A percentile compares a stretch with the other conserved stretches of the same genome.
phyloP scores from a whole-genome alignment of 2,329 filamentous ascomycete genomes.

The Elsinoe australis region DNA sequence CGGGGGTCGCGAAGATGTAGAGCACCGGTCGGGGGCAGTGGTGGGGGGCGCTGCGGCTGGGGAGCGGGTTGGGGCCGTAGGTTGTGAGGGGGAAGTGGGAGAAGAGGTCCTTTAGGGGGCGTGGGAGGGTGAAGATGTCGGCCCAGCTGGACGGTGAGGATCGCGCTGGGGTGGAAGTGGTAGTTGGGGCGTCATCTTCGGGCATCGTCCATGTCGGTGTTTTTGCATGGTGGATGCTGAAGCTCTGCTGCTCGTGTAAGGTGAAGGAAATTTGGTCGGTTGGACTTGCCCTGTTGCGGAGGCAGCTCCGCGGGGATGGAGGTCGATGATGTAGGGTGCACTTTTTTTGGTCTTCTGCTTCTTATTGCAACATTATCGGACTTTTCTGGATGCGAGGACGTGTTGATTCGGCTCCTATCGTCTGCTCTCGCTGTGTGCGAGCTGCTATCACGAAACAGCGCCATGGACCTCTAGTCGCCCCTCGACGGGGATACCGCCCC shows the following conservation, averaged over 20 bases:
- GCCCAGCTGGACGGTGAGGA: constrained; percentile 18
- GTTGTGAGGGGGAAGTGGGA: constrained; percentile 71
- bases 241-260: too few species aligned
- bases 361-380: background rate
- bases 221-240: too few species aligned
- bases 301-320: background rate
- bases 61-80: constrained; percentile 68
- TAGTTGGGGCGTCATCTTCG: constrained; percentile 21
- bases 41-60: constrained; percentile 49
- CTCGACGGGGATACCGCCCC: constrained; percentile 14
- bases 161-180: constrained; percentile 1
- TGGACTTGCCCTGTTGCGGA: background rate
- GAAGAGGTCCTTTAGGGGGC: constrained; percentile 74
- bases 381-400: constrained; percentile 24
- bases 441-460: constrained; percentile 22
- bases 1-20: constrained; percentile 65
- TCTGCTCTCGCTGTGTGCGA: constrained; percentile 37
- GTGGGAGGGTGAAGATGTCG: constrained; percentile 52
- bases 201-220: constrained; percentile 24
- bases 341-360: background rate
- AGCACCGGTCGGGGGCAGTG: constrained; percentile 52
- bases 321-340: background rate
- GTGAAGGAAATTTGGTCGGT: background rate
- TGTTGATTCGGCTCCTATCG: constrained; percentile 22
- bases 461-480: constrained; percentile 3